A percentile compares a stretch with the other conserved stretches of the same genome.
Conservation (phyloP, 2,329 filamentous ascomycete species). For the Pseudocercospora musae region DNA sequence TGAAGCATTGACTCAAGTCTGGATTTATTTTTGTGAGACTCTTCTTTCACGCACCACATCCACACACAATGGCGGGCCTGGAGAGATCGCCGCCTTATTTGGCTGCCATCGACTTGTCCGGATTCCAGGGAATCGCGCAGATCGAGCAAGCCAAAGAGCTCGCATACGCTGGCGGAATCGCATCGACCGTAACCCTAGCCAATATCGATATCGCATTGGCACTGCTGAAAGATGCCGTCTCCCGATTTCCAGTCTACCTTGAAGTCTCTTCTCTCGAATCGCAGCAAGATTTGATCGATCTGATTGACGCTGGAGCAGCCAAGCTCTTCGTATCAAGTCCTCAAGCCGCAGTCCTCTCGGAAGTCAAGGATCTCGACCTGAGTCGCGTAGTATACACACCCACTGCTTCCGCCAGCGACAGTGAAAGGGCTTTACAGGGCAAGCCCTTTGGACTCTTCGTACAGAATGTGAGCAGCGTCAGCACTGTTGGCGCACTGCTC, state of each 20-base stretch:
- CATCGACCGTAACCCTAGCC: conserved; percentile 49
- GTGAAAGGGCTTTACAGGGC: conserved; percentile 42
- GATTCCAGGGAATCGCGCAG: conserved; percentile 43
- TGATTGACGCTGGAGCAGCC: conserved; percentile 80
- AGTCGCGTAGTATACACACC: conserved; percentile 54
- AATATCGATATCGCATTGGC: conserved; percentile 45
- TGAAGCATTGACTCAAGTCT: background rate
- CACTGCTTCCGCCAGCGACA: conserved; percentile 45
- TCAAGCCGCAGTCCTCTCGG: conserved; percentile 58
- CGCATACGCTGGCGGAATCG: conserved; percentile 58
- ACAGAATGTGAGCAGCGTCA: conserved; percentile 38
- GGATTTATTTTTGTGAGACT: conserved; percentile 5
- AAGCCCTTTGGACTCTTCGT: conserved; percentile 47
- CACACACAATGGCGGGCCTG: conserved; percentile 15
- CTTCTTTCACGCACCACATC: conserved; percentile 6
- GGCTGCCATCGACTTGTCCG: conserved; percentile 48
- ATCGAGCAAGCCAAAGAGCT: conserved; percentile 49
- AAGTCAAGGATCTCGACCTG: conserved; percentile 52
- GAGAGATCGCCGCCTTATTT: conserved; percentile 41
- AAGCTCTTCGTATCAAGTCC: conserved; percentile 77
- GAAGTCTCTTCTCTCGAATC: conserved; percentile 69
- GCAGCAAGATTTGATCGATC: conserved; percentile 68
- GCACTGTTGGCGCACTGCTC: conserved; percentile 47
- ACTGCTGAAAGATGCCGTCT: conserved; percentile 57
- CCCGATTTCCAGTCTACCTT: conserved; percentile 63